Conservation (phyloP, 2,329 filamentous ascomycete genomes). For the Fusarium oligoseptatum region DNA sequence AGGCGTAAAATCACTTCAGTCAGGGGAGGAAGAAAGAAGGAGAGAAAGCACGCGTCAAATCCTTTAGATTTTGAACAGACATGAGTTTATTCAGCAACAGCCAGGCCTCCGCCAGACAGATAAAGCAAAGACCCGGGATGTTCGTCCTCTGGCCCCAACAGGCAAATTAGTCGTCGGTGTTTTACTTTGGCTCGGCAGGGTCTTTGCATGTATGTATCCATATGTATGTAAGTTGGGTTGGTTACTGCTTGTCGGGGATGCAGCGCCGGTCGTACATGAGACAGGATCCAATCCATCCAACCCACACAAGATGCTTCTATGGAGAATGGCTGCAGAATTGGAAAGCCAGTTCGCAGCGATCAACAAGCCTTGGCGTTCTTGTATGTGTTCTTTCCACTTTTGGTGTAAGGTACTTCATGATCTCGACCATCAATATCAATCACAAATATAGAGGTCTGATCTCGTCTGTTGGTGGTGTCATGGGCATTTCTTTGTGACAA, state of each 20-base stretch:
- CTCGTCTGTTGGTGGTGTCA: constrained; percentile 6
- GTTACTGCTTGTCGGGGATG: constrained; percentile 14
- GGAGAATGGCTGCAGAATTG: not conserved
- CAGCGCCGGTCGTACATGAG: constrained; percentile 1
- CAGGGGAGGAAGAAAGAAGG: not conserved
- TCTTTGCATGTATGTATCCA: constrained; percentile 19
- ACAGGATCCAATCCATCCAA: not conserved
- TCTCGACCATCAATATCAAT: constrained; percentile 11
- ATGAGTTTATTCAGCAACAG: constrained; percentile 4
- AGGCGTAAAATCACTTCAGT: not conserved
- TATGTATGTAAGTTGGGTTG: not conserved
- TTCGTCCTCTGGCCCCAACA: constrained; percentile 11
- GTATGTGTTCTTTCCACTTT: not conserved
- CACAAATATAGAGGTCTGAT: not conserved
- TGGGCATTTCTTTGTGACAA: not conserved
- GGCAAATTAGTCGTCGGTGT: constrained; percentile 17
- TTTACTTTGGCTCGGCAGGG: constrained; percentile 23
- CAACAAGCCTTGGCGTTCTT: not conserved
- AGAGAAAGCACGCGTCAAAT: not conserved
- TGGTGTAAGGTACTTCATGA: not conserved
- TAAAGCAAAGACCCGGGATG: constrained; percentile 6
- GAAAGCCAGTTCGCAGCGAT: constrained; percentile 11
- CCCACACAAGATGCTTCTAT: not conserved
- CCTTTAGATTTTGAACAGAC: constrained; percentile 6
- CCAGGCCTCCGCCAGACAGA: not conserved